Evolutionary conservation across 306 rosid genomes (phyloP).

Genomic region (Quercus berberidifolia): DNA sequence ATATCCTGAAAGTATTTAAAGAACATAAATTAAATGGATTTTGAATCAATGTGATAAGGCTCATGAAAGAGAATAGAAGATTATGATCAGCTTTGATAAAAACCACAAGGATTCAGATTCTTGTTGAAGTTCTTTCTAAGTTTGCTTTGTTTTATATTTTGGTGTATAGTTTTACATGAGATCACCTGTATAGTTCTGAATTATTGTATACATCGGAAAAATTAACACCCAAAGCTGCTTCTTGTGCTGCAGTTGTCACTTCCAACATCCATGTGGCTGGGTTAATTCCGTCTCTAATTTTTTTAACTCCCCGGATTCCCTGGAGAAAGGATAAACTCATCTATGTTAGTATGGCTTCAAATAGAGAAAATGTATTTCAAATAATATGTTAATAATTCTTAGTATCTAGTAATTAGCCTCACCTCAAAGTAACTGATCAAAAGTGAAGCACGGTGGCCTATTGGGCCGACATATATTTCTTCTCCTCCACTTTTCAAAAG

Average conservation of each 20-base stretch:
- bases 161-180: no score
- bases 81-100: no score
- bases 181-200: conserved; percentile 56
- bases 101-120: no score
- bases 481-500: conserved; percentile 83
- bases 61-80: no score
- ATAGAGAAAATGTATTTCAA: no score
- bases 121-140: no score
- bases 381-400: no score
- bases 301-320: conserved; percentile 73
- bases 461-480: conserved; percentile 65
- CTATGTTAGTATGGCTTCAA: no score
- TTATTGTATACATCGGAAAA: conserved; percentile 53
- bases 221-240: conserved; percentile 53
- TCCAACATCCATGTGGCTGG: conserved; percentile 99
- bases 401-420: background rate
- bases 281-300: conserved; percentile 69
- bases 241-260: conserved; percentile 58
- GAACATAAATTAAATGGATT: no score
- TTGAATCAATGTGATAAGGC: no score
- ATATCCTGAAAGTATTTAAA: no score
- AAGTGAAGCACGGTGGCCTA: conserved; percentile 57
- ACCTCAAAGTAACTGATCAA: conserved; percentile 82
- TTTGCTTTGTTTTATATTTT: background rate
- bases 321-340: no score